These are phyloP conservation scores for Verticillium albo-atrum DNA, from an alignment of 2,329 filamentous ascomycete genomes.

Conservation along the genomic window DNA sequence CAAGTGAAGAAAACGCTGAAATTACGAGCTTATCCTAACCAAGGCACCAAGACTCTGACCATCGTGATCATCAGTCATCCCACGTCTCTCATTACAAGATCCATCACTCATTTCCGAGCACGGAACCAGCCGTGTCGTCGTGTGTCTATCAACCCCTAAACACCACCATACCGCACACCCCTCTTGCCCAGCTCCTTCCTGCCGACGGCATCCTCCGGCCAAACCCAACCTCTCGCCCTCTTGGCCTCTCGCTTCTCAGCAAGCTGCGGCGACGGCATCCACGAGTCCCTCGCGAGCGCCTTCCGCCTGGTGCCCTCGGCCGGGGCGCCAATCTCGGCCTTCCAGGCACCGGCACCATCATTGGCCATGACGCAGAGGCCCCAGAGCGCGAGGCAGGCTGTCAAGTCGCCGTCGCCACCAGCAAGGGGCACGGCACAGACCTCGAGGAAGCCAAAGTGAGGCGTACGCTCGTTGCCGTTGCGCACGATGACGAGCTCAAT, in stretches of 20 bases:
- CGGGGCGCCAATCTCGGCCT: constrained; percentile 68
- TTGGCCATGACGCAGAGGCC: constrained; percentile 69
- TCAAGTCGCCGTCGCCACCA: constrained; percentile 41
- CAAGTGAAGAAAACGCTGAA: background rate
- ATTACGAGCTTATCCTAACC: background rate
- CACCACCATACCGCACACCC: constrained; percentile 51
- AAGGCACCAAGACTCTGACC: background rate
- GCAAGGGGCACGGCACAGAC: constrained; percentile 58
- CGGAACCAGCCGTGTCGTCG: background rate
- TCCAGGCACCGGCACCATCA: constrained; percentile 59
- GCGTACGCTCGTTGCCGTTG: constrained; percentile 65
- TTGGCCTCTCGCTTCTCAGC: constrained; percentile 75
- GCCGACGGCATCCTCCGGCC: constrained; percentile 68
- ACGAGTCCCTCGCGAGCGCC: constrained; percentile 63
- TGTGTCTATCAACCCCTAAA: background rate
- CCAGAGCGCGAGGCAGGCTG: constrained; percentile 71
- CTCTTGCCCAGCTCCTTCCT: constrained; percentile 68
- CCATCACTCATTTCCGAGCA: background rate
- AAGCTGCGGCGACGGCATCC: constrained; percentile 71
- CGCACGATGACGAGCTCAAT: constrained; percentile 91
- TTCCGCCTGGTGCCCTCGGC: constrained; percentile 69
- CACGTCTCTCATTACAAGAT: background rate
- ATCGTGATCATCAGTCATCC: background rate
- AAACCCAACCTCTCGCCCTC: constrained; percentile 68
- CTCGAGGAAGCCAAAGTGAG: constrained; percentile 87